A percentile compares a stretch with the other conserved stretches of the same genome.
phyloP scores from a whole-genome alignment of 371 early-diverging fungal species.

The Apophysomyces trapeziformis region DNA sequence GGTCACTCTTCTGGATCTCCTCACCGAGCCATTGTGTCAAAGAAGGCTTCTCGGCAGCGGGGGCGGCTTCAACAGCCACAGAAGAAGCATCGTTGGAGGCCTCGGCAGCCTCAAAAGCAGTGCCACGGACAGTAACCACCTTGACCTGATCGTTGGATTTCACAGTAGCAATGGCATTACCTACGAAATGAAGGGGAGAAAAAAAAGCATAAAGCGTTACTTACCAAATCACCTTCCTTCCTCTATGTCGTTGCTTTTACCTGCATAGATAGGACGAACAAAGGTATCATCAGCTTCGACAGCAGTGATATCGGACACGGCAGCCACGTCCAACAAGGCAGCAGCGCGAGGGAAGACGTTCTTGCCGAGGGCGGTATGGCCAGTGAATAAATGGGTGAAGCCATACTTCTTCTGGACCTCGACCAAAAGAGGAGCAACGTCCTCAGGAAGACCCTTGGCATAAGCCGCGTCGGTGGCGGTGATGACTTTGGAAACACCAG shows the following conservation, averaged over 20 bases:
- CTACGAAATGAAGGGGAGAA: conserved; percentile 35
- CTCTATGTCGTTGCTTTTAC: conserved; percentile 34
- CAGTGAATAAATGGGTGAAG: conserved; percentile 86
- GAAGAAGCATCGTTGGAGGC: conserved; percentile 56
- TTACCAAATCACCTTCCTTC: conserved; percentile 1
- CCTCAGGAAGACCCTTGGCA: conserved; percentile 83
- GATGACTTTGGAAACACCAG: conserved; percentile 83
- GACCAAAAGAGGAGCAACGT: conserved; percentile 78
- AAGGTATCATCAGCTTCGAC: conserved; percentile 87
- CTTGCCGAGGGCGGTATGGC: conserved; percentile 92
- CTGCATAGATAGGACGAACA: conserved; percentile 97
- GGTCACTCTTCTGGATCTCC: conserved; percentile 92
- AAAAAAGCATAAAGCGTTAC: too few species aligned
- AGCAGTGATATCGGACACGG: conserved; percentile 87
- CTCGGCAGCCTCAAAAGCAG: conserved; percentile 86
- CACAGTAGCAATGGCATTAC: conserved; percentile 97
- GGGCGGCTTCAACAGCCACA: conserved; percentile 63
- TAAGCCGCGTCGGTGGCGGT: conserved; percentile 82
- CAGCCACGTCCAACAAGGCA: conserved; percentile 90
- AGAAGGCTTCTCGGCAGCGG: conserved; percentile 62
- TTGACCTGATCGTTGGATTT: conserved; percentile 87
- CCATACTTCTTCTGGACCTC: conserved; percentile 73
- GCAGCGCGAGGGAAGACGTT: conserved; percentile 94
- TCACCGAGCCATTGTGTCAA: conserved; percentile 87
- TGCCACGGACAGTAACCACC: conserved; percentile 89